A percentile compares a stretch with the other conserved stretches of the same genome.
phyloP scores from a whole-genome alignment of 2,329 filamentous ascomycete species.

The Ascochyta clinopodiicola region DNA sequence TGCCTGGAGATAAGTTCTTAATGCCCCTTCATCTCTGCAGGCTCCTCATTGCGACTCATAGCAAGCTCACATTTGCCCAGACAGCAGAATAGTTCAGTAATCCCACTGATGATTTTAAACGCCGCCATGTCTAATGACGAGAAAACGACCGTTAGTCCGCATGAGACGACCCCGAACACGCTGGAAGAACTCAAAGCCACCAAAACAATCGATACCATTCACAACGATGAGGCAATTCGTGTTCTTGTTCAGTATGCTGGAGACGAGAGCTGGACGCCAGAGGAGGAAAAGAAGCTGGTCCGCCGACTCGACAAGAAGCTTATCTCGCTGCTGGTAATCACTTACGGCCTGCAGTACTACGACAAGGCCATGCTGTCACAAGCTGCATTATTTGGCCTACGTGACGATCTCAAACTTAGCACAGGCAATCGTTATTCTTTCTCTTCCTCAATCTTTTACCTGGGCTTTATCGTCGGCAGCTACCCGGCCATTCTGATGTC shows the following conservation, averaged over 20 bases:
- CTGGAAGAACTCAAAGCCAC: no score
- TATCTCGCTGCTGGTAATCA: slow-evolving; percentile 32
- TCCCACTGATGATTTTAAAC: no score
- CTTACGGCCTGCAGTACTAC: slow-evolving; percentile 41
- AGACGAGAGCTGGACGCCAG: slow-evolving; percentile 53
- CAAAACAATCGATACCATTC: slow-evolving; percentile 25
- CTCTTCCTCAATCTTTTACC: slow-evolving; percentile 53
- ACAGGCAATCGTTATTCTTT: slow-evolving; percentile 54
- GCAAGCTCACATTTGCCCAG: no score
- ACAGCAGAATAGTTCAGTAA: no score
- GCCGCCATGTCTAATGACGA: no score
- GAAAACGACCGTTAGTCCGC: no score
- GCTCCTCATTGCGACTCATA: no score
- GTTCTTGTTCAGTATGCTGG: slow-evolving; percentile 46
- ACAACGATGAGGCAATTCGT: slow-evolving; percentile 26
- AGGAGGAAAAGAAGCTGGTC: slow-evolving; percentile 43
- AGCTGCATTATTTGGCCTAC: slow-evolving; percentile 35
- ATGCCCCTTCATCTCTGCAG: no score
- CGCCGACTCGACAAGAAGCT: slow-evolving; percentile 34
- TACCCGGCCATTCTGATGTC: slow-evolving; percentile 56
- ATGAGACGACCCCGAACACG: no score
- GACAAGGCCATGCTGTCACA: slow-evolving; percentile 59
- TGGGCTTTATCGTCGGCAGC: slow-evolving; percentile 57
- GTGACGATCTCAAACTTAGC: slow-evolving; percentile 43
- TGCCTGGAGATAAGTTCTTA: no score